Evolutionary conservation across 2,329 filamentous ascomycete genomes (phyloP).

Genomic region (Fusarium armeniacum): DNA sequence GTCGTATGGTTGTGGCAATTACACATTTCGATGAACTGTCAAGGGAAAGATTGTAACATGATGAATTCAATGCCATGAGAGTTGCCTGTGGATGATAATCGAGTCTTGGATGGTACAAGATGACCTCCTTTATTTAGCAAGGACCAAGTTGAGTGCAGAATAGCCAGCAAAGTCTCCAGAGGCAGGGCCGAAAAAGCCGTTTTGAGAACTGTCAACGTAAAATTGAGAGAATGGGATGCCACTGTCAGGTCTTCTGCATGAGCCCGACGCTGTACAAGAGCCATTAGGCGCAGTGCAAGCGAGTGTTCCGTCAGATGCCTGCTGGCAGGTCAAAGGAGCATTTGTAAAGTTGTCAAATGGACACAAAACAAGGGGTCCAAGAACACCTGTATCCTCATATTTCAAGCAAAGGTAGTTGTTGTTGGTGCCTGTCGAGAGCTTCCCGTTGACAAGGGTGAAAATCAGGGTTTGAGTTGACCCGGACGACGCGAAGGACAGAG

Average conservation of each 20-base stretch:
- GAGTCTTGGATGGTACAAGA: too few relatives aligned
- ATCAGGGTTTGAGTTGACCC: conserved; percentile 7
- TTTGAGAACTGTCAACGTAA: conserved; percentile 7
- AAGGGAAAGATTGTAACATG: too few relatives aligned
- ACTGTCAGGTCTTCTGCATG: neutral
- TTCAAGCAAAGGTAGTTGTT: conserved; percentile 9
- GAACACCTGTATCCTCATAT: neutral
- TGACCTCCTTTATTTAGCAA: neutral
- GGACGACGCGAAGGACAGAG: conserved; percentile 2
- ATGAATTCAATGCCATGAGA: too few relatives aligned
- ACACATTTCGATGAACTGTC: too few relatives aligned
- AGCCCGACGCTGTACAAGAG: fast-evolving
- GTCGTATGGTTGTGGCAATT: too few relatives aligned
- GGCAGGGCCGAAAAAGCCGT: neutral
- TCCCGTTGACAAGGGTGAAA: neutral
- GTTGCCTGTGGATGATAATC: too few relatives aligned
- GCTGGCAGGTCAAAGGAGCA: neutral
- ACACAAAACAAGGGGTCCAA: conserved; percentile 3
- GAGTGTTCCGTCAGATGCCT: neutral
- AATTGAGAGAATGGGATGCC: neutral
- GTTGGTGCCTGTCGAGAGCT: neutral
- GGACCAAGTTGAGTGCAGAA: neutral
- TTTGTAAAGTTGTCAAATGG: neutral
- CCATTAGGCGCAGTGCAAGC: conserved; percentile 4
- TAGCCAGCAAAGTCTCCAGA: neutral